These are phyloP conservation scores for Lentinula aciculospora DNA, from an alignment of 768 basidiomycete genomes.

Conservation along the genomic window DNA sequence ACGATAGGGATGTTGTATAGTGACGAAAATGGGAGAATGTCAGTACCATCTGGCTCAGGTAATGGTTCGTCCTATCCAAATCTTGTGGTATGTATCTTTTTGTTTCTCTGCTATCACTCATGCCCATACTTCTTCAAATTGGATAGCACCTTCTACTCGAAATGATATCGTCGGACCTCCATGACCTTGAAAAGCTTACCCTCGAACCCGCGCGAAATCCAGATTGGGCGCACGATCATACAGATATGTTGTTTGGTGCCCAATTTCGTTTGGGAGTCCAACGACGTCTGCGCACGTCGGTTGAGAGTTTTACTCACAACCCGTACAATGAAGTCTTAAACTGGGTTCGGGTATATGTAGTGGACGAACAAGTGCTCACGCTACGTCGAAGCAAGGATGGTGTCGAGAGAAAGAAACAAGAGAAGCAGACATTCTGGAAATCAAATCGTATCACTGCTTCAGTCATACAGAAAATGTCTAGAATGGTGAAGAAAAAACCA, in stretches of 20 bases:
- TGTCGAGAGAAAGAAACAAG: background rate
- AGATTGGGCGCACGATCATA: background rate
- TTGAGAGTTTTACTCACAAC: background rate
- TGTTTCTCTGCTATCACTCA: background rate
- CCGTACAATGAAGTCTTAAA: background rate
- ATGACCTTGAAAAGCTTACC: background rate
- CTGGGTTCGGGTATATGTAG: slow-evolving; percentile 1
- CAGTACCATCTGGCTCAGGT: background rate
- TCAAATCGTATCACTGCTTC: background rate
- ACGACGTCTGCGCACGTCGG: background rate
- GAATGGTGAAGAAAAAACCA: background rate
- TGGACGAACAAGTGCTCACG: background rate
- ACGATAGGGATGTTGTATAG: background rate
- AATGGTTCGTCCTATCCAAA: background rate
- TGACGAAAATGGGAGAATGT: background rate
- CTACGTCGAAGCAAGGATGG: background rate
- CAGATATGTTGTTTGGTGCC: background rate
- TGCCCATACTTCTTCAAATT: background rate
- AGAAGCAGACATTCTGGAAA: background rate
- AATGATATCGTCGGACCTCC: background rate
- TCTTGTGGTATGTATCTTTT: background rate
- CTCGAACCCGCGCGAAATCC: background rate
- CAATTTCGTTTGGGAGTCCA: background rate
- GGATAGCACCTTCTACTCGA: background rate
- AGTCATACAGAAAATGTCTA: background rate